phyloP scores from a whole-genome alignment of 2,329 filamentous ascomycete species.

The Colletotrichum trifolii region DNA sequence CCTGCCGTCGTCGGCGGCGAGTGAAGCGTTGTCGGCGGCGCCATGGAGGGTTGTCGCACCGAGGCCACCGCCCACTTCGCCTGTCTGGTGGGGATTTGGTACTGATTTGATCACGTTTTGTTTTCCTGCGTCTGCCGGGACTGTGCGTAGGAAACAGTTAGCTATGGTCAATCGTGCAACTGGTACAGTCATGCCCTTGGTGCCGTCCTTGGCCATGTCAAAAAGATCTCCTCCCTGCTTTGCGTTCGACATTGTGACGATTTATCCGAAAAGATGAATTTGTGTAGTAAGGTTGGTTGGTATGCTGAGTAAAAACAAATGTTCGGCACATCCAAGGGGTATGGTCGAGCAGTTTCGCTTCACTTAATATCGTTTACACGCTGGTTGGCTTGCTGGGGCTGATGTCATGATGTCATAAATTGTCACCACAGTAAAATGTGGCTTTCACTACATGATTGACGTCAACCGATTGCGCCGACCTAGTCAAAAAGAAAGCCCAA shows the following conservation, averaged over 20 bases:
- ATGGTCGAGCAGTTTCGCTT: too few relatives aligned
- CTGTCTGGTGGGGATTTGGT: conserved; percentile 8
- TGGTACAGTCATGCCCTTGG: background rate
- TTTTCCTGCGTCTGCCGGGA: conserved; percentile 16
- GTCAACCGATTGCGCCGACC: conserved; percentile 46
- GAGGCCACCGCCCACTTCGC: conserved; percentile 4
- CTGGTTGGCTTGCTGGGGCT: background rate
- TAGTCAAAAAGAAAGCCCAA: too few relatives aligned
- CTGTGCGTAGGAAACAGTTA: background rate
- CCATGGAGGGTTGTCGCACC: conserved; percentile 11
- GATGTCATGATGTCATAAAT: conserved; percentile 26
- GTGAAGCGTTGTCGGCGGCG: conserved; percentile 12
- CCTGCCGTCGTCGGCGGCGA: conserved; percentile 7
- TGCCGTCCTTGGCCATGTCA: conserved; percentile 24
- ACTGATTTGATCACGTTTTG: conserved; percentile 21
- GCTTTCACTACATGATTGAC: background rate
- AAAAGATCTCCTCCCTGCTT: conserved; percentile 18
- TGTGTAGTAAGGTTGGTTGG: background rate
- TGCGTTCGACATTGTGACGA: conserved; percentile 1
- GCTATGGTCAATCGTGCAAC: background rate
- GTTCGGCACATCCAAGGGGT: too few relatives aligned
- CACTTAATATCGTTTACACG: background rate
- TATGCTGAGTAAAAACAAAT: background rate
- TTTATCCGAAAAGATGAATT: background rate
- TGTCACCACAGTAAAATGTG: background rate